These are phyloP conservation scores for Neurospora sp. DNA, from an alignment of 495 filamentous ascomycete genomes.

Conservation along the genomic window DNA sequence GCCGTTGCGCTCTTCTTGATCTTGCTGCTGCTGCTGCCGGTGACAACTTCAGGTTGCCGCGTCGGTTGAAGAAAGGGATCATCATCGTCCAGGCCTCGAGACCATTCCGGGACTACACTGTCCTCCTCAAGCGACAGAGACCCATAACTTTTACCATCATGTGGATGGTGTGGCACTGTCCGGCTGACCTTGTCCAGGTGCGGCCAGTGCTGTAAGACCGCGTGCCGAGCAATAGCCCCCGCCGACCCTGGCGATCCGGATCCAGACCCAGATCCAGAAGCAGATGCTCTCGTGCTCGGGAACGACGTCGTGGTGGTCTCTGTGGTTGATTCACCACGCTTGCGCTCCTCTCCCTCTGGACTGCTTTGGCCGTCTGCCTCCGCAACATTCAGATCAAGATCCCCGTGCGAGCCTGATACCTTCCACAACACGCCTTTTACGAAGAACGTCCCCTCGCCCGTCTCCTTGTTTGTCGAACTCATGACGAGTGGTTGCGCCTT, in stretches of 20 bases:
- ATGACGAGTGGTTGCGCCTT: neutral
- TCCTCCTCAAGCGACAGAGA: neutral
- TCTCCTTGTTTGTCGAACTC: neutral
- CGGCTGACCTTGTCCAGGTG: neutral
- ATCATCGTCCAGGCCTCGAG: neutral
- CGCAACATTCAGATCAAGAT: neutral
- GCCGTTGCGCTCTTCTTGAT: neutral
- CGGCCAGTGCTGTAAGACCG: neutral
- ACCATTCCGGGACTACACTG: neutral
- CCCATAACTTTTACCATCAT: neutral
- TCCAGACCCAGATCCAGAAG: constrained; percentile 1
- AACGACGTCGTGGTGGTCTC: constrained; percentile 1
- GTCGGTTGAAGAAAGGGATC: neutral
- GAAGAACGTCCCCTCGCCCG: constrained; percentile 2
- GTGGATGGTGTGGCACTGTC: neutral
- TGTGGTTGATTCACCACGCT: constrained; percentile 3
- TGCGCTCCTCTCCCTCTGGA: neutral
- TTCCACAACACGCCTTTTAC: constrained; percentile 1
- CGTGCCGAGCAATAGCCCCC: neutral
- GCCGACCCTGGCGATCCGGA: neutral
- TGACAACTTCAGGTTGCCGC: neutral
- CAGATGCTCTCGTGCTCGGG: neutral
- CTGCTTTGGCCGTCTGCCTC: neutral
- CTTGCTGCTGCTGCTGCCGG: neutral
- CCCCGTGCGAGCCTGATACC: neutral